Base-by-base conservation (phyloP, 2,329 filamentous ascomycete genomes). In the Monascus ruber region DNA sequence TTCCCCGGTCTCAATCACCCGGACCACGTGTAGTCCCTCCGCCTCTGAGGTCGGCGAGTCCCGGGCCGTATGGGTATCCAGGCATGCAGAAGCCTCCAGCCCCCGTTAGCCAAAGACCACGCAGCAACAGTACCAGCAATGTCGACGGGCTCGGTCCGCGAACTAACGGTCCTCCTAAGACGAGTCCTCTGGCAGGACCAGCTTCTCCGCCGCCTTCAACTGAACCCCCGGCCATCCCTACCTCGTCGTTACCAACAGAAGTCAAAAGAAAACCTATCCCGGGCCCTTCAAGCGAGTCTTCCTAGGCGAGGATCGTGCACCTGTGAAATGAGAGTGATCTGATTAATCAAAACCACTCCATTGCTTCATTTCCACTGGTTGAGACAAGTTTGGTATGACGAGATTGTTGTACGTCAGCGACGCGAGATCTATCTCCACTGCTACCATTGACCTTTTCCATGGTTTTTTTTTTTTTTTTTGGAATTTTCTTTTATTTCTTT, bases 241-340 rank as follows among this genome's bases (percentile, higher is more conserved):
- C 50, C 34, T 52, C 51, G 35, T 43, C 54, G 47, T 36, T 60
- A 46, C 38, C 56, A 50, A 40, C 65, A 26, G 60, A 68, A 25
- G 64, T 75, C 42, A 65, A 60, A 47, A 69, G 73, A 40, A 77
- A 78, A 55, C 72, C 74, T 69, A 78, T 32, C 72, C 73, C 5
- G 72, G 72, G 39, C 47, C 41, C 45, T 32, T 17, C 33, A 37
- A 26, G 29, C 42, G 17, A 40, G 35, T 33, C 31, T 44, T 43
- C 42, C 43, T 50, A 44, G 43, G 44, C 39, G 42, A 42, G 48
- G 42, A 43, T 41, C 41, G 28, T 31, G 24, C 31, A 35, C 33
- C 39, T 44, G 29, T 48, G 36, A 27, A 32, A 35, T 36, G 33
- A 28, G 5, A 10, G 29, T 37, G 35, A 31, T n/a, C 34, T 41